These are phyloP conservation scores for Seiridium cupressi DNA, from an alignment of 2,329 filamentous ascomycete species.

Conservation along the genomic window DNA sequence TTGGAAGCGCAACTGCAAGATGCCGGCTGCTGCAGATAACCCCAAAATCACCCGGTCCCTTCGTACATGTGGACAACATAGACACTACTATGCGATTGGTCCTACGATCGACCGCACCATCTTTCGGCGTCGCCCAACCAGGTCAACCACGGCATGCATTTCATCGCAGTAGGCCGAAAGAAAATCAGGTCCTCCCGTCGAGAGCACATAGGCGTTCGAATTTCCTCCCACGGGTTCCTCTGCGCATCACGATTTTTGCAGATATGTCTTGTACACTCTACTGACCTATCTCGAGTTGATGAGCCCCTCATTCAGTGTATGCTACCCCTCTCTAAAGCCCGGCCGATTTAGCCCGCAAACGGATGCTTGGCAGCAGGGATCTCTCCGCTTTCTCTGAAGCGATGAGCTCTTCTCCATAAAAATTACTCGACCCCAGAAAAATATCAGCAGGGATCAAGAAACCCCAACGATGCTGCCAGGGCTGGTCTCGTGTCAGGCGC, in stretches of 20 bases:
- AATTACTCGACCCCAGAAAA: neutral
- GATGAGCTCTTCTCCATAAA: slow-evolving; percentile 1
- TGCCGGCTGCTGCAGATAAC: neutral
- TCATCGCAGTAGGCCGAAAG: neutral
- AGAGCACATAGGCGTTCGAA: neutral
- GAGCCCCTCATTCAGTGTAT: neutral
- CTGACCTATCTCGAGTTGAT: neutral
- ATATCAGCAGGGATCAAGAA: no score
- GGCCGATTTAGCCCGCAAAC: neutral
- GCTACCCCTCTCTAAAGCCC: neutral
- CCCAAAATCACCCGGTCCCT: neutral
- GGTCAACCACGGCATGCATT: neutral
- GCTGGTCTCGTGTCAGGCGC: no score
- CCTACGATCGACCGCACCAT: neutral
- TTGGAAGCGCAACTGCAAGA: neutral
- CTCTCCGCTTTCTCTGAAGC: neutral
- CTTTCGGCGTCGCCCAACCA: neutral
- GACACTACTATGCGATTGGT: neutral
- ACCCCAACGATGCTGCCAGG: no score
- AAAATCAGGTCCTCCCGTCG: neutral
- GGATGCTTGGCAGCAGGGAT: neutral
- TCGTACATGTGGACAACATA: neutral
- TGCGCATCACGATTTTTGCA: no score
- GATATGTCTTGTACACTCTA: no score
- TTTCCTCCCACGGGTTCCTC: no score